Base-by-base conservation (phyloP, 768 basidiomycete species). In the Porpolomopsis calyptriformis region DNA sequence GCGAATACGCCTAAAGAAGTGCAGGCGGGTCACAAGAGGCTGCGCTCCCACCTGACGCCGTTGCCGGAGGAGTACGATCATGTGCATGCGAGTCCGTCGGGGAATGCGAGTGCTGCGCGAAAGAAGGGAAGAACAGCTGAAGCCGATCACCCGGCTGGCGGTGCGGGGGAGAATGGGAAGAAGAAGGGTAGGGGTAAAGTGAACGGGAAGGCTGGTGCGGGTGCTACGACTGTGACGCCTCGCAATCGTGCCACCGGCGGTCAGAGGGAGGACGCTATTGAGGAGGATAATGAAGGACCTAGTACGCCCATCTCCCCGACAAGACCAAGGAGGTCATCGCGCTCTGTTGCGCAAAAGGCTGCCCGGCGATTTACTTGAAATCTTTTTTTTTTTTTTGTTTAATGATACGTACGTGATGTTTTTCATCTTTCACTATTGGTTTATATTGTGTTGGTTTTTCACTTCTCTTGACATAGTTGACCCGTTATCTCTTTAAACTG, bases 31-130 rank as follows among this genome's bases (percentile, higher is more conserved):
- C 64, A 64, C 33, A 76, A 74, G 55, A 70, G 72, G 34, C 52
- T 67, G 4, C 64, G 63, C 41, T 63, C 64, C 16, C 69, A 71
- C 50, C 53, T 73, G 53, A 68, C 70, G 3, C 69, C 69, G 34
- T 53, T 70, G 40, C 58, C 65, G 5, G 52, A 53, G n/a, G 72
- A 72, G 49, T 68, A 68, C 40, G 49, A 20, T n/a, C 47, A 45
- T 25, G 46, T 46, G 18, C 41, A 40, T 14, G 50, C 46, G 2
- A 43, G 37, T 18, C 9, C 34, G n/a, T n/a, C n/a, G 1, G 34
- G 9, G 10, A 36, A 35, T 6, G 18, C 31, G 25, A 19, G 25
- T 4, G 37, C 47, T 5, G 42, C 48, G 24, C 29, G 37, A 31
- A 53, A 52, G 26, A 49, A 46, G 22, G 48, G 47, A 31, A 31